Conservation (phyloP, 495 filamentous ascomycete species). For the Talaromyces thailandensis region DNA sequence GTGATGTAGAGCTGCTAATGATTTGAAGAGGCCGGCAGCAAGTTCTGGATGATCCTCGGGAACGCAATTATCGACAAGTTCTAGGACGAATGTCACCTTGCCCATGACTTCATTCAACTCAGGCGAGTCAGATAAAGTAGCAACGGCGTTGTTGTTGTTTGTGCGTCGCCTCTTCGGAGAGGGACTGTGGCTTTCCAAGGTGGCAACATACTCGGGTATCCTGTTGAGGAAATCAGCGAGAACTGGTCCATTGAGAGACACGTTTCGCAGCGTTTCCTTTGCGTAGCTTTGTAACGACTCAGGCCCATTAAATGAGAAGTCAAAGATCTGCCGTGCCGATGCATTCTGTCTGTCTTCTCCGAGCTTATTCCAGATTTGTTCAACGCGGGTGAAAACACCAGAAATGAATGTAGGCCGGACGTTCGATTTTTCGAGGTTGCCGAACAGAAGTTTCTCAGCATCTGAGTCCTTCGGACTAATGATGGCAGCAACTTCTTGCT, state of each 20-base stretch:
- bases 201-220: constrained; percentile 51
- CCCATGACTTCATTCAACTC: constrained; percentile 55
- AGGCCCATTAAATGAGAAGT: constrained; percentile 30
- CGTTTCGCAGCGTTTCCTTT: constrained; percentile 55
- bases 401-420: constrained; percentile 44
- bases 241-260: constrained; percentile 60
- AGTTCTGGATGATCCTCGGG: constrained; percentile 64
- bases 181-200: constrained; percentile 54
- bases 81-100: constrained; percentile 77
- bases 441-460: constrained; percentile 51
- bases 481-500: constrained; percentile 50
- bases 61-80: constrained; percentile 71
- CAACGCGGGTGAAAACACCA: constrained; percentile 55
- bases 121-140: constrained; percentile 26
- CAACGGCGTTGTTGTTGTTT: constrained; percentile 51
- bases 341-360: constrained; percentile 50
- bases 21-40: constrained; percentile 66
- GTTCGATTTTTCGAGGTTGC: constrained; percentile 27
- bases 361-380: constrained; percentile 60
- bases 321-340: constrained; percentile 53
- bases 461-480: constrained; percentile 59
- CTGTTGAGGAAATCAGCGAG: constrained; percentile 60
- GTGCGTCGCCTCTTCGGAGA: constrained; percentile 67
- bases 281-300: constrained; percentile 41
- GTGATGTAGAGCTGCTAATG: constrained; percentile 75